These are phyloP conservation scores for Vanderwaltozyma yarrowii DNA, from an alignment of 805 yeast species.

Conservation along the genomic window DNA sequence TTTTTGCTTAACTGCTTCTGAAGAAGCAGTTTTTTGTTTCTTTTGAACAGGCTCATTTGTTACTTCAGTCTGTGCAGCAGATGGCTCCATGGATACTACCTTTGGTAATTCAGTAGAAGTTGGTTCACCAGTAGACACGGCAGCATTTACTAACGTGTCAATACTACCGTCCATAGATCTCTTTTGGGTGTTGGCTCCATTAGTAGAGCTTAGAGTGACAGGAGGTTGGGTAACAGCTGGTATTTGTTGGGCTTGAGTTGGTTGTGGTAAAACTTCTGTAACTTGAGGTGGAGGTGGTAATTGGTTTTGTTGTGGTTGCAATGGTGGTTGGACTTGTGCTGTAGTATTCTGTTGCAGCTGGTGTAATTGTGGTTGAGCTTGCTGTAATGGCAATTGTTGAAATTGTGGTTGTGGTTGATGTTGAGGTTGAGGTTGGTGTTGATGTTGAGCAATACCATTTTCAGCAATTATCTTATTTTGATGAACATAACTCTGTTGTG, in stretches of 20 bases:
- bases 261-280: conserved; percentile 3
- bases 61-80: neutral
- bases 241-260: neutral
- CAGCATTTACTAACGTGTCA: conserved; percentile 24
- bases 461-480: conserved; percentile 2
- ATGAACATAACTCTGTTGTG: conserved; percentile 2
- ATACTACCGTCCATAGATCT: conserved; percentile 24
- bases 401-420: conserved; percentile 1
- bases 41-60: neutral
- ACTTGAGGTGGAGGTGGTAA: conserved; percentile 1
- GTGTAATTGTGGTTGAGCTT: neutral
- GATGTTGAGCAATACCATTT: neutral
- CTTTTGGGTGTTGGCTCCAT: conserved; percentile 10
- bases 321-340: conserved; percentile 2
- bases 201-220: neutral
- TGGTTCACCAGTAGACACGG: conserved; percentile 5
- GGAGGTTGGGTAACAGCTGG: neutral
- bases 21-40: neutral
- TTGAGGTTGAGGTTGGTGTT: conserved; percentile 3
- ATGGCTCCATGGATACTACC: too few relatives aligned
- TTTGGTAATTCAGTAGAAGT: neutral
- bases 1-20: neutral
- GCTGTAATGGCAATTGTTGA: neutral
- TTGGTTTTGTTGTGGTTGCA: neutral
- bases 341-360: neutral